Base-by-base conservation (phyloP, 2,329 filamentous ascomycete genomes). In the Thielaviopsis populi region DNA sequence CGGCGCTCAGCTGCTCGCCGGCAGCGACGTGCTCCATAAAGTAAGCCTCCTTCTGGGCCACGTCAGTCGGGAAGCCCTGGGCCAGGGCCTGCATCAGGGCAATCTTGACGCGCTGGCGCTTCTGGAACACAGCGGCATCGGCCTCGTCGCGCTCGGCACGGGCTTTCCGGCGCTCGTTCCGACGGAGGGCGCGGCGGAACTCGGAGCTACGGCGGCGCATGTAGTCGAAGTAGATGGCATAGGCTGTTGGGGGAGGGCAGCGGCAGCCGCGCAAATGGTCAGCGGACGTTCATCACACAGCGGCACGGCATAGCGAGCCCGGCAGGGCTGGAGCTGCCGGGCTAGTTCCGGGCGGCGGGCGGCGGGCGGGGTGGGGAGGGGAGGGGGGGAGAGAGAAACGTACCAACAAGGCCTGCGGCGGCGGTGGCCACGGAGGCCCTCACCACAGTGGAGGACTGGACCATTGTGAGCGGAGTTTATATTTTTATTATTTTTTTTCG, bases 1-100 rank as follows among this genome's bases (percentile, higher is more conserved):
- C 88, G 70, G 84, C 79, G 72, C 87, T 89, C 72, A 96, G 80
- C 63, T 82, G 77, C 80, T 99, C 94, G 72, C 94, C 94, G 73
- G 84, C 80, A 70, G 91, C 89, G 68, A 99, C 91, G 77, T 96
- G 90, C 74, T 90, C 86, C 84, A 97, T 95, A 78, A 99, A 99
- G 80, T 89, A 99, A 67, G 85, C 83, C 80, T 99, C 94, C 74
- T 89, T 91, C 79, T 96, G 91, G 74, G 97, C 92, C 42, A 92
- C 84, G 71, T 91, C 89, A 53, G 82, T 80, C 59, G 94, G 94
- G 81, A 95, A 96, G 65, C 92, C 94, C 75, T 95, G 91, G 65
- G 88, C 87, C 77, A 91, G 89, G 70, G 91, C 90, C 70, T 87
- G 82, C 70, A 90, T 84, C 59, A 97, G 87, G 62, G 83, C 84